Base-by-base conservation (phyloP, 352 stramenopile species). In the Saprolegnia parasitica region DNA sequence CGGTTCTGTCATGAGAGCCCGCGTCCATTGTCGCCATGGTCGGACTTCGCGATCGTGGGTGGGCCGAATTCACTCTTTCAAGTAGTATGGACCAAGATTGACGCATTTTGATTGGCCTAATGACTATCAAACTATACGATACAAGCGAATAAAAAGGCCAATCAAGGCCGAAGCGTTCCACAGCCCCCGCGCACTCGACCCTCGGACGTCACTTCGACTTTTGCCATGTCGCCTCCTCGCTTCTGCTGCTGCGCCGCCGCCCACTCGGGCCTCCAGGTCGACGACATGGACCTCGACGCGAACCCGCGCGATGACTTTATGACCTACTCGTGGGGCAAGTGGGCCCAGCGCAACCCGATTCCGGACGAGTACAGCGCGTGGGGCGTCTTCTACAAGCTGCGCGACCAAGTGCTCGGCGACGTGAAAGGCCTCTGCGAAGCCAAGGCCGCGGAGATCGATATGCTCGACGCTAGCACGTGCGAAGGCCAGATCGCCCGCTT, bases 291-390 rank as follows among this genome's bases (percentile, higher is more conserved):
- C 56, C 63, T 57, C 13, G 75, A 60, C 0, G 70, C 72, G 20
- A 71, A 90, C 54, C 84, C 84, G 15, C 89, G 82, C 67, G 68
- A 83, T 10, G 83, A 93, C 74, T 90, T 90, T 42, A 91, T 88
- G 76, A 68, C 81, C 50, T 88, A 83, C 78, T 73, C 76, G 61
- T 90, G 82, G 65, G 81, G 82, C 39, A 54, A 62, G 21, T 90
- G 82, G 81, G 70, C 86, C 58, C 67, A 73, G 63, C 71, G 72
- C 23, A 79, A 76, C 52, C 56, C 73, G 4, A 85, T 87, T 55
- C 56, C 68, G n/a, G 23, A 65, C 13, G 81, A 75, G 52, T 91
- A 91, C 77, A 71, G 78, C 5, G 74, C 66, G 37, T 91, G 83
- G 83, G 86, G 87, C 70, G 78, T 76, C 11, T 91, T 91, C 67